A percentile compares a stretch with the other conserved stretches of the same genome.
Conservation (phyloP, 2,329 filamentous ascomycete genomes). For the Rhynchosporium graminicola region DNA sequence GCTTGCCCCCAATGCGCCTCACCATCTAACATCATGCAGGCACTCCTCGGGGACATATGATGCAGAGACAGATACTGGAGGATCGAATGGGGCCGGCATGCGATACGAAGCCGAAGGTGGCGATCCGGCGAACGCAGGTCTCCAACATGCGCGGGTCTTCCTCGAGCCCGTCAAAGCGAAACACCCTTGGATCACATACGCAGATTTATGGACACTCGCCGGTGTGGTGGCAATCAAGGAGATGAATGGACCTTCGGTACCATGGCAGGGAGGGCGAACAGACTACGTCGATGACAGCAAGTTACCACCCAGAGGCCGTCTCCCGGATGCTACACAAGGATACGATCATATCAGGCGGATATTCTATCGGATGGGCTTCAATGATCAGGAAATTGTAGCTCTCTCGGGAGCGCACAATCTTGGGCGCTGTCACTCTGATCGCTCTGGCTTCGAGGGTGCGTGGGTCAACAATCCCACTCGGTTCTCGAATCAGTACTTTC, state of each 20-base stretch:
- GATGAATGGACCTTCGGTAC: constrained; percentile 59
- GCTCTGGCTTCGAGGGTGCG: constrained; percentile 58
- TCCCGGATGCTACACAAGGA: constrained; percentile 56
- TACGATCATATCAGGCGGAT: constrained; percentile 56
- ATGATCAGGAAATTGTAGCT: constrained; percentile 60
- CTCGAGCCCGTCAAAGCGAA: constrained; percentile 61
- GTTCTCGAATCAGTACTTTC: constrained; percentile 60
- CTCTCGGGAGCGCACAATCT: constrained; percentile 57
- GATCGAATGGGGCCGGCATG: constrained; percentile 67
- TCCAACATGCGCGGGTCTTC: constrained; percentile 64
- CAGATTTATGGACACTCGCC: constrained; percentile 65
- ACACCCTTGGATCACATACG: constrained; percentile 65
- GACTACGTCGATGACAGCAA: constrained; percentile 63
- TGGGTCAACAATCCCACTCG: constrained; percentile 61
- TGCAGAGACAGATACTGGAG: constrained; percentile 58
- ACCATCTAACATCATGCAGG: constrained; percentile 42
- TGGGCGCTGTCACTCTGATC: constrained; percentile 56
- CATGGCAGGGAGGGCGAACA: constrained; percentile 59
- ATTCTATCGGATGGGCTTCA: constrained; percentile 62
- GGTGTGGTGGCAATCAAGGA: constrained; percentile 59
- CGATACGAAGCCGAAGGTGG: constrained; percentile 64
- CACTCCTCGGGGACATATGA: constrained; percentile 67
- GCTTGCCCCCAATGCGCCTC: not conserved
- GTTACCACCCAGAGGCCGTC: constrained; percentile 57
- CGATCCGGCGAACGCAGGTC: constrained; percentile 64